Evolutionary conservation across 2,329 filamentous ascomycete species (phyloP).

Genomic region (Venturia oleaginea): DNA sequence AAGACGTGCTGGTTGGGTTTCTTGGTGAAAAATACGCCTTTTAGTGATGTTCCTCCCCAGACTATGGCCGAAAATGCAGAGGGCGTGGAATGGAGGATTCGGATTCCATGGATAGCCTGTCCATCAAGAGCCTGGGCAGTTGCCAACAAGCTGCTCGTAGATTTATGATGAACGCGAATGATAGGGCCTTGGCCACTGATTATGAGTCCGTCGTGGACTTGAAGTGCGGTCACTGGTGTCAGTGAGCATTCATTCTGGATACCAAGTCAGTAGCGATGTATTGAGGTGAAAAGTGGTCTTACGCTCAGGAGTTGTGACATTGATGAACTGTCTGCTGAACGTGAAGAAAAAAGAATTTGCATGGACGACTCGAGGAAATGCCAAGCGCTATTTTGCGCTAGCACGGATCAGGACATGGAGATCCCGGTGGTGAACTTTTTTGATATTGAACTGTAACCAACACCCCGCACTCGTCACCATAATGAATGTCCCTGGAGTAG

Average conservation of each 20-base stretch:
- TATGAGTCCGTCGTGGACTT: slow-evolving; percentile 17
- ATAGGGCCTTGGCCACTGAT: slow-evolving; percentile 36
- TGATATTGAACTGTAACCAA: neutral
- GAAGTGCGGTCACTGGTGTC: slow-evolving; percentile 12
- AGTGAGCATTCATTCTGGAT: slow-evolving; percentile 4
- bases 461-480: neutral
- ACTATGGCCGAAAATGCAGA: slow-evolving; percentile 22
- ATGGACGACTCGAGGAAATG: neutral
- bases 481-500: slow-evolving; percentile 8
- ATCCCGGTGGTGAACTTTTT: neutral
- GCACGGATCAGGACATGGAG: neutral
- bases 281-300: neutral
- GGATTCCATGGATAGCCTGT: slow-evolving; percentile 69
- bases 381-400: neutral
- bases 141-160: slow-evolving; percentile 20
- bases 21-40: slow-evolving; percentile 25
- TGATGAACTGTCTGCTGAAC: neutral
- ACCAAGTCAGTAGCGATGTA: neutral
- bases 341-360: neutral
- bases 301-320: neutral
- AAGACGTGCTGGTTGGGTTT: neutral
- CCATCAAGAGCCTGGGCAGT: slow-evolving; percentile 45
- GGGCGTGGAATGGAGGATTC: slow-evolving; percentile 27
- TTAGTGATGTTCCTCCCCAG: slow-evolving; percentile 40
- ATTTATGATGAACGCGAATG: slow-evolving; percentile 29